phyloP scores from a whole-genome alignment of 2,329 filamentous ascomycete species.

The Colletotrichum sp. region DNA sequence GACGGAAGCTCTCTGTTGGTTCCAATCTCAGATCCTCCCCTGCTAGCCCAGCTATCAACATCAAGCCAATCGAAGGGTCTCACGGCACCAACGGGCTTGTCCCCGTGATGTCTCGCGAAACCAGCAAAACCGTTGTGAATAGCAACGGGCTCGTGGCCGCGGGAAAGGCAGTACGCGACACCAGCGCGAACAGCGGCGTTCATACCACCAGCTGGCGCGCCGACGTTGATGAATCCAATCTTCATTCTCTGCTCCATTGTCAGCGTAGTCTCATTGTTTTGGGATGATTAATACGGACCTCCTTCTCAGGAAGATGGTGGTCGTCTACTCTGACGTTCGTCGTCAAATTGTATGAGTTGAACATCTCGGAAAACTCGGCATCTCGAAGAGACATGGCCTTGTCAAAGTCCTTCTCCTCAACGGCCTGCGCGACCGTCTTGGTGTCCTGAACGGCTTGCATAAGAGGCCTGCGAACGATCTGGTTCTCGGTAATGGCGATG shows the following conservation, averaged over 20 bases:
- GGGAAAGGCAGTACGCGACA: slow-evolving; percentile 88
- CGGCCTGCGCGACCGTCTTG: slow-evolving; percentile 81
- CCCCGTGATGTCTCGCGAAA: slow-evolving; percentile 86
- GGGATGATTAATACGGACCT: slow-evolving; percentile 55
- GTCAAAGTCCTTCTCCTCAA: slow-evolving; percentile 85
- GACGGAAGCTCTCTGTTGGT: slow-evolving; percentile 93
- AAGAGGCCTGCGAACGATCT: slow-evolving; percentile 88
- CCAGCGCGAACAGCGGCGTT: slow-evolving; percentile 94
- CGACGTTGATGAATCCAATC: slow-evolving; percentile 95
- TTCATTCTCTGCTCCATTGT: slow-evolving; percentile 72
- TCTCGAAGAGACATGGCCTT: slow-evolving; percentile 88
- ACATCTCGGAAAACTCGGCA: slow-evolving; percentile 92
- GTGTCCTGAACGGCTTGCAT: slow-evolving; percentile 90
- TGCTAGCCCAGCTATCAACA: slow-evolving; percentile 93
- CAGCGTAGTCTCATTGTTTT: slow-evolving; percentile 25
- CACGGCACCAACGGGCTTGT: slow-evolving; percentile 82
- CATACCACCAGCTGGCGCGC: slow-evolving; percentile 96
- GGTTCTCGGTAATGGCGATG: slow-evolving; percentile 97
- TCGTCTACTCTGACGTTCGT: slow-evolving; percentile 79
- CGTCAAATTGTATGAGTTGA: slow-evolving; percentile 88
- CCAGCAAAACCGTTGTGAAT: slow-evolving; percentile 98
- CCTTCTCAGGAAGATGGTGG: slow-evolving; percentile 70
- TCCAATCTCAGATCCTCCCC: slow-evolving; percentile 96
- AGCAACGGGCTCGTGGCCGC: slow-evolving; percentile 90
- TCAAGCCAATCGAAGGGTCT: slow-evolving; percentile 91